Evolutionary conservation across 371 early-diverging fungal genomes (phyloP).

Genomic region (Fennellomyces sp.): DNA sequence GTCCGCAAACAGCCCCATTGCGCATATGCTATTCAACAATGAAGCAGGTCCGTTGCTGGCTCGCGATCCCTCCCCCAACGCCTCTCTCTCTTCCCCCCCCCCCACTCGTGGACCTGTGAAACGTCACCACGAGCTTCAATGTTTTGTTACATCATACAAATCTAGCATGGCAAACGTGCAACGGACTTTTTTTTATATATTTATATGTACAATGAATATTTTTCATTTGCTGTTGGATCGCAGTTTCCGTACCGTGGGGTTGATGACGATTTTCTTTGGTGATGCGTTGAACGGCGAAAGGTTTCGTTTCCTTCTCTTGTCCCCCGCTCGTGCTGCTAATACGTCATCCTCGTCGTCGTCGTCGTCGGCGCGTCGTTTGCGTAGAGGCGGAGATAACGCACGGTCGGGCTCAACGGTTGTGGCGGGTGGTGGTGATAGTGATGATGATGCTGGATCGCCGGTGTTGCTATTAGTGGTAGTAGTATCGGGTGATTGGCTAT

Average conservation of each 20-base stretch:
- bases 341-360: constrained; percentile 39
- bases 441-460: neutral
- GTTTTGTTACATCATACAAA: too few species aligned
- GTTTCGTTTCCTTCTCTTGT: constrained; percentile 4
- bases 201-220: neutral
- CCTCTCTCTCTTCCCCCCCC: neutral
- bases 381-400: constrained; percentile 5
- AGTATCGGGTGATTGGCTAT: too few species aligned
- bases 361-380: constrained; percentile 11
- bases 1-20: too few species aligned
- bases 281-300: neutral
- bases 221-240: constrained; percentile 6
- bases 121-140: too few species aligned
- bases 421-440: neutral
- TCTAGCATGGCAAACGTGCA: too few species aligned
- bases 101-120: neutral
- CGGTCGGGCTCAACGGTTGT: constrained; percentile 3
- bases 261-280: constrained; percentile 18
- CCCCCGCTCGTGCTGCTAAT: constrained; percentile 20
- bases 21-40: too few species aligned
- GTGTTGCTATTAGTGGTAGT: neutral
- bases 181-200: too few species aligned
- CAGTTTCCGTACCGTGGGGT: constrained; percentile 9
- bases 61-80: neutral
- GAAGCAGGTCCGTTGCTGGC: too few species aligned